Evolutionary conservation across 1,284 basidiomycete genomes (phyloP).

Genomic region (Megacollybia platyphylla): DNA sequence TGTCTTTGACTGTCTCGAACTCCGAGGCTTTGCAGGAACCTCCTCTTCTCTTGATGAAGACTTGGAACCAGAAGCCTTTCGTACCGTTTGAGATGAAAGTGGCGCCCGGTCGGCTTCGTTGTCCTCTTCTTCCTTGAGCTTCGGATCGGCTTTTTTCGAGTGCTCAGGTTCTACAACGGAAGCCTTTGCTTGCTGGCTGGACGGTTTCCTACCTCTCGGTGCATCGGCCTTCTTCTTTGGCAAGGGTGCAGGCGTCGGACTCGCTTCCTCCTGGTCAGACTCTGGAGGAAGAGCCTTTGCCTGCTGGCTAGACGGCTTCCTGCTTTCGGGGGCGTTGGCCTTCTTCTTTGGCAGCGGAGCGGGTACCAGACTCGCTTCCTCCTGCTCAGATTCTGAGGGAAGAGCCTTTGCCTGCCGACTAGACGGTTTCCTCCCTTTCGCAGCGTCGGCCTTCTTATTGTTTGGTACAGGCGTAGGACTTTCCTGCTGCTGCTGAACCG

Average conservation of each 20-base stretch:
- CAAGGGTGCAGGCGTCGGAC: background rate
- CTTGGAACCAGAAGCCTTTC: background rate
- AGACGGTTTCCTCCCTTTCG: background rate
- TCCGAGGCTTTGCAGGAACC: too few species aligned
- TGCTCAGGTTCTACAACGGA: background rate
- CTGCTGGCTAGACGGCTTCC: background rate
- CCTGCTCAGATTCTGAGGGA: background rate
- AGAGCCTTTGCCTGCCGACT: background rate
- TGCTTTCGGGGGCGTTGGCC: background rate
- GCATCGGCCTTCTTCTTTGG: background rate
- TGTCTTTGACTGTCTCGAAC: background rate
- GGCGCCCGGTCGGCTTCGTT: background rate
- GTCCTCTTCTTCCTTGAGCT: conserved; percentile 1
- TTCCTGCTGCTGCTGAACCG: background rate
- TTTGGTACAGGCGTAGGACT: background rate
- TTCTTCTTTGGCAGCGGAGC: background rate
- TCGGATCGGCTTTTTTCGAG: background rate
- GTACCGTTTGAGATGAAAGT: background rate
- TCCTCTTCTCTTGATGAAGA: too few species aligned
- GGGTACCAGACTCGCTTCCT: background rate
- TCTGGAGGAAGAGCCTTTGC: background rate
- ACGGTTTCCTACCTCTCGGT: background rate
- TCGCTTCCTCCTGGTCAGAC: background rate
- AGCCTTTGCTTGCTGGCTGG: background rate
- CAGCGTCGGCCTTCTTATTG: background rate